phyloP scores from a whole-genome alignment of 2,329 filamentous ascomycete species.

The Domatiomyces globalis region DNA sequence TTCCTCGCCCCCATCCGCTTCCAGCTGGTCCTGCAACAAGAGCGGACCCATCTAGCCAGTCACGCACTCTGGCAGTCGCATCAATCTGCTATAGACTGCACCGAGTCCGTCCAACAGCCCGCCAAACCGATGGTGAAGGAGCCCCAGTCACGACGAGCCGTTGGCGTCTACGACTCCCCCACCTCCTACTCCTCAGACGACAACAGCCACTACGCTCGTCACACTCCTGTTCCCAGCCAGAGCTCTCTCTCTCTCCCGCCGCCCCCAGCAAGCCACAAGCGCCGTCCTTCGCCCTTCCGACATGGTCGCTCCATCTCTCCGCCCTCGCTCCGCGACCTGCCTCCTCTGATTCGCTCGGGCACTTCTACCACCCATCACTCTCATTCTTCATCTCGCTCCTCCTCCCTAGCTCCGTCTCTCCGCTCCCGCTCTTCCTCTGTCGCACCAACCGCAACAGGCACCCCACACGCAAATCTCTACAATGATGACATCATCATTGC shows the following conservation, averaged over 20 bases:
- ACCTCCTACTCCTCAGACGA: conserved; percentile 21
- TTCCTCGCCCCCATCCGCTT: conserved; percentile 76
- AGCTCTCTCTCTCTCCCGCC: conserved; percentile 14
- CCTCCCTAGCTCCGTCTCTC: conserved; percentile 31
- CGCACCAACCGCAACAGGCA: conserved; percentile 27
- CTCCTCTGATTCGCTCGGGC: conserved; percentile 28
- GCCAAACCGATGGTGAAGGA: background rate
- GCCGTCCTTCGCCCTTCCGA: conserved; percentile 25
- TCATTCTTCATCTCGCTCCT: conserved; percentile 30
- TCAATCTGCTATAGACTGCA: conserved; percentile 4
- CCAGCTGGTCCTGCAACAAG: conserved; percentile 40
- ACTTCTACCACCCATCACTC: conserved; percentile 28
- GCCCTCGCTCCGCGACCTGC: conserved; percentile 32
- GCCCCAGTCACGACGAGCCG: conserved; percentile 9
- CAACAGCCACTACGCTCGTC: background rate
- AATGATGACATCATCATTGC: conserved; percentile 17
- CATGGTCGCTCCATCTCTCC: conserved; percentile 29
- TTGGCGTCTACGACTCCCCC: conserved; percentile 22
- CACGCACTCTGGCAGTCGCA: conserved; percentile 23
- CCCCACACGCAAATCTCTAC: conserved; percentile 27
- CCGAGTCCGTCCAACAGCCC: background rate
- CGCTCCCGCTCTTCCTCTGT: conserved; percentile 28
- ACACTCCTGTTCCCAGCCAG: conserved; percentile 8
- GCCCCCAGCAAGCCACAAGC: conserved; percentile 20
- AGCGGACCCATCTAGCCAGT: conserved; percentile 30